Base-by-base conservation (phyloP, 441 rosid species). In the Arabidopsis lyrata region DNA sequence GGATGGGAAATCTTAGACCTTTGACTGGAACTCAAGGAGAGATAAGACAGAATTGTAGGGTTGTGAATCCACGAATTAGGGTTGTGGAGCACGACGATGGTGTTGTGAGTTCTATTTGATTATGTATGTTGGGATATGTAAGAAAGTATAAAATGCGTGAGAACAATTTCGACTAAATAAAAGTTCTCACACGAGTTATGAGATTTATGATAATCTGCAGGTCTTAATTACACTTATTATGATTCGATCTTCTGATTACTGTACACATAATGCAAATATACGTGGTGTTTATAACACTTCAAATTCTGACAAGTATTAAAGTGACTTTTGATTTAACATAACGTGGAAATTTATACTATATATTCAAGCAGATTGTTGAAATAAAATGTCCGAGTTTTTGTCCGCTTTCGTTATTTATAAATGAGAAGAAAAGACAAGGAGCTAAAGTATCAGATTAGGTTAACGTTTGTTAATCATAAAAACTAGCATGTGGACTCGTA, bases 1-100 rank as follows among this genome's bases (percentile, higher is more conserved):
- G 81, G 31, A 83, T 88, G 96, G 90, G 89, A 34, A 80, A 87
- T 72, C 60, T 90, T 27, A 63, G 64, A 11, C 76, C 80, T n/a
- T 62, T 83, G 45, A 87, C 89, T 0, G 90, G 88, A 4, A 76
- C 38, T 32, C 61, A 75, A 48, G 90, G 90, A 14, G 81, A 90
- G 68, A 76, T 88, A 15, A 88, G 90, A 59, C 3, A 49, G 16
- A 72, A 84, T 5, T 90, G 93, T 70, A 83, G 82, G 29, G 63
- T 58, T 49, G 88, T 86, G 47, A 84, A 88, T 77, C 12, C 76
- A 8, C 29, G 44, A 5, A 63, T 48, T 10, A 67, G 56, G 41
- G 31, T 5, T 68, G 35, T 54, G 61, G 75, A 63, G 31, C 64
- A 66, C 6, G 72, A 54, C 2, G 75, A 69, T 41, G 78, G 68